Evolutionary conservation across 371 early-diverging fungal species (phyloP).

Genomic region (Fennellomyces sp.): DNA sequence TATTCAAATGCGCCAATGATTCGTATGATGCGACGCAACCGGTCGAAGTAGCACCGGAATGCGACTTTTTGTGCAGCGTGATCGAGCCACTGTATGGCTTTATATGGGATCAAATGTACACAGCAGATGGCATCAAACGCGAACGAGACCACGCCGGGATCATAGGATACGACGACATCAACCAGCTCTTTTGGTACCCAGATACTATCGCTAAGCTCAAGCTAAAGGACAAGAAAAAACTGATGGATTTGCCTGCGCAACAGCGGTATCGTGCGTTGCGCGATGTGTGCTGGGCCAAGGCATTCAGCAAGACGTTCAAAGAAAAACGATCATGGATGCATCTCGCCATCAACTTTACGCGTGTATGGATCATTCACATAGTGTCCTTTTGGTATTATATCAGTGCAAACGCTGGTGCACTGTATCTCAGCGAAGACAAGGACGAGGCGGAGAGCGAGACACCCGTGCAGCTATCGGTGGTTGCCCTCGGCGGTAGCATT

Average conservation of each 20-base stretch:
- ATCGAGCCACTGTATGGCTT: slow-evolving; percentile 79
- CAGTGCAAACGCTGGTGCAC: slow-evolving; percentile 65
- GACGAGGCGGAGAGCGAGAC: slow-evolving; percentile 31
- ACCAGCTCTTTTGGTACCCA: slow-evolving; percentile 85
- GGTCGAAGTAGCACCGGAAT: slow-evolving; percentile 44
- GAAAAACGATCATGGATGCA: slow-evolving; percentile 87
- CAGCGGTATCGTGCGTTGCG: slow-evolving; percentile 63
- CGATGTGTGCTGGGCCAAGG: slow-evolving; percentile 70
- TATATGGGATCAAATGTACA: slow-evolving; percentile 75
- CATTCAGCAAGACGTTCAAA: slow-evolving; percentile 82
- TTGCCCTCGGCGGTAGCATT: slow-evolving; percentile 72
- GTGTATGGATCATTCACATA: slow-evolving; percentile 86
- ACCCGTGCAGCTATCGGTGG: slow-evolving; percentile 59
- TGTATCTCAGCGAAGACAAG: slow-evolving; percentile 47
- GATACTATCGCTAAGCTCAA: slow-evolving; percentile 51
- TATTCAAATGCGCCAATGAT: slow-evolving; percentile 78
- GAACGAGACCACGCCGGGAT: slow-evolving; percentile 78
- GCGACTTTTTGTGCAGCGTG: slow-evolving; percentile 67
- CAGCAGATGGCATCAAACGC: slow-evolving; percentile 67
- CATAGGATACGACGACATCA: slow-evolving; percentile 89
- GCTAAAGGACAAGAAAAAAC: slow-evolving; percentile 44
- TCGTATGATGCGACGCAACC: slow-evolving; percentile 24
- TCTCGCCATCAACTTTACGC: slow-evolving; percentile 80
- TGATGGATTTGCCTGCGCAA: slow-evolving; percentile 60
- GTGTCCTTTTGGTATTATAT: slow-evolving; percentile 82